Base-by-base conservation (phyloP, 2,329 filamentous ascomycete genomes). In the Exophiala sp. region DNA sequence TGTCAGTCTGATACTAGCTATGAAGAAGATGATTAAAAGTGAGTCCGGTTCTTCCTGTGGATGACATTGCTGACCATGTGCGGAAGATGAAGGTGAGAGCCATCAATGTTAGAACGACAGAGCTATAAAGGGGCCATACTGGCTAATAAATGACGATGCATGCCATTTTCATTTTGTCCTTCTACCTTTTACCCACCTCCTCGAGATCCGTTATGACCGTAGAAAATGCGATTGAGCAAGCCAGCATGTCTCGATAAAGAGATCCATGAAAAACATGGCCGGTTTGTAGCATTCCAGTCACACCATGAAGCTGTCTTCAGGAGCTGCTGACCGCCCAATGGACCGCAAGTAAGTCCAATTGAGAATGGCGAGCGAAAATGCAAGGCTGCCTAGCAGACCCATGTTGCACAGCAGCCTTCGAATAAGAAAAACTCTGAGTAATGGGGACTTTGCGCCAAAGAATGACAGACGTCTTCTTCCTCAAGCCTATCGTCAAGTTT, bases 1-100 rank as follows among this genome's bases (percentile, higher is more conserved):
- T 10, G 91, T 95, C 41, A 91, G 86, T 66, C 72, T 95, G 59
- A 67, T 91, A 42, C 85, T 90, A 72, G 86, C 88, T 1, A 73
- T 87, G 51, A 74, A 75, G 11, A 91, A 92, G 73, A 85, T 92
- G 50, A 72, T 77, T 24, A 58, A 55, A 52, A 62, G 62, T 64
- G 39, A 63, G 62, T 62, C 29, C n/a, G 11, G 2, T 14, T 54
- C 39, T 12, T 29, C 20, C 32, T 18, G 33, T 1, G 14, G 10
- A 20, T 3, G 6, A n/a, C 21, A 14, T 18, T 29, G 11, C 32
- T 48, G 12, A 24, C 40, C 29, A 35, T 21, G 9, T 42, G 39
- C 16, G n/a, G 21, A 35, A 61, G 51, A 61, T 40, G 57, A 57
- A 40, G 59, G 57, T 32, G 49, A 57, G 39, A 40, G 45, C 14